These are phyloP conservation scores for Neurospora sp. DNA, from an alignment of 2,329 filamentous ascomycete genomes.

Conservation along the genomic window DNA sequence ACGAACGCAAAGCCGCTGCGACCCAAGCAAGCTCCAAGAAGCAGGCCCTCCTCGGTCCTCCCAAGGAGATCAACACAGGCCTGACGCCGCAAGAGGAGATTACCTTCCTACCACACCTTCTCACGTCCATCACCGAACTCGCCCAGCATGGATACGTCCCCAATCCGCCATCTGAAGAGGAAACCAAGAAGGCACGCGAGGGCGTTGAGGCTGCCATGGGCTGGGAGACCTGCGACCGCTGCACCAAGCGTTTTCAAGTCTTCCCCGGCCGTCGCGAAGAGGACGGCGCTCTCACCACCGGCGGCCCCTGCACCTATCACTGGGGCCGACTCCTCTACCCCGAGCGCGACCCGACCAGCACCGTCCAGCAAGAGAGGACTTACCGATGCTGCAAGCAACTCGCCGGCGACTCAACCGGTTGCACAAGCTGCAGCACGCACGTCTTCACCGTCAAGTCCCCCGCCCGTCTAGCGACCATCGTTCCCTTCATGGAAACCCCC, in stretches of 20 bases:
- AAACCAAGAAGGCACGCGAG: slow-evolving; percentile 54
- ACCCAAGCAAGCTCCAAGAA: slow-evolving; percentile 6
- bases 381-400: slow-evolving; percentile 73
- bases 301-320: slow-evolving; percentile 73
- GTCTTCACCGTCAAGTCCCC: slow-evolving; percentile 78
- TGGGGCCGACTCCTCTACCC: slow-evolving; percentile 60
- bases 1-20: background rate
- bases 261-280: slow-evolving; percentile 74
- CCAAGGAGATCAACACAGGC: slow-evolving; percentile 56
- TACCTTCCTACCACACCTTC: slow-evolving; percentile 42
- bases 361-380: slow-evolving; percentile 41
- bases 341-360: slow-evolving; percentile 38
- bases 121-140: slow-evolving; percentile 58
- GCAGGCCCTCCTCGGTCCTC: slow-evolving; percentile 24
- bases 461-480: slow-evolving; percentile 63
- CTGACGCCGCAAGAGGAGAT: slow-evolving; percentile 60
- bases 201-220: slow-evolving; percentile 59
- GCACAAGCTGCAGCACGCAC: slow-evolving; percentile 59
- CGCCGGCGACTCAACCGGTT: slow-evolving; percentile 64
- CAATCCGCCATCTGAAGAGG: slow-evolving; percentile 50
- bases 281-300: slow-evolving; percentile 65
- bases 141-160: slow-evolving; percentile 66
- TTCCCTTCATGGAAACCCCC: slow-evolving; percentile 76
- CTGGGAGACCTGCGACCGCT: slow-evolving; percentile 86
- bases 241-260: slow-evolving; percentile 76